Conservation (phyloP, 768 basidiomycete genomes). For the Rhodotorula toruloides region DNA sequence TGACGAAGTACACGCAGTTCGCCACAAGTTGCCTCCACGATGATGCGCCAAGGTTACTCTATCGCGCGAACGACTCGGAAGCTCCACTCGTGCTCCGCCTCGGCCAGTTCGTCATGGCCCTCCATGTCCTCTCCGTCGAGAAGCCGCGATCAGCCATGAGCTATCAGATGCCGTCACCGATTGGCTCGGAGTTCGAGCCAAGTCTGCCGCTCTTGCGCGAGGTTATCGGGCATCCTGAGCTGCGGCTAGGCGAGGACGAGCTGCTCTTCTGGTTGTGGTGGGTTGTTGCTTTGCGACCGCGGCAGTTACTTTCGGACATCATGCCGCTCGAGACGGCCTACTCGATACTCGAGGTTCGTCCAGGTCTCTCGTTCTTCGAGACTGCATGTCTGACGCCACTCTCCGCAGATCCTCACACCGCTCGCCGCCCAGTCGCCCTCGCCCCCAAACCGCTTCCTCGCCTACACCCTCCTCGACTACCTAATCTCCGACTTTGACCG, state of each 20-base stretch:
- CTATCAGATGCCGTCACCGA: too few relatives aligned
- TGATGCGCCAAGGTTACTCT: neutral
- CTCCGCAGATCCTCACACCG: constrained; percentile 1
- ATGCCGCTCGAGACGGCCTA: too few relatives aligned
- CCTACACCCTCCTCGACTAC: constrained; percentile 3
- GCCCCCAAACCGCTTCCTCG: constrained; percentile 4
- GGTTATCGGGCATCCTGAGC: neutral
- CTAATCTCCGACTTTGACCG: neutral
- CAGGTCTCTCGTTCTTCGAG: too few relatives aligned
- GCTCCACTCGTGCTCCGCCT: neutral
- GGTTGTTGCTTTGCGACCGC: neutral
- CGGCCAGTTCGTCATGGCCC: neutral
- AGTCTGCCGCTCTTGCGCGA: neutral
- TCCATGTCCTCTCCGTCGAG: neutral
- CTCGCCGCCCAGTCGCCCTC: constrained; percentile 3
- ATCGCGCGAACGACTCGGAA: neutral
- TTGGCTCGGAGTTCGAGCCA: too few relatives aligned
- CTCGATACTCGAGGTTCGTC: constrained; percentile 13
- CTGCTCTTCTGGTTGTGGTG: neutral
- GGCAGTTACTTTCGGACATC: neutral
- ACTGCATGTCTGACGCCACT: neutral
- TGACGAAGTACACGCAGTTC: neutral
- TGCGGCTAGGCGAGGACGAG: constrained; percentile 1
- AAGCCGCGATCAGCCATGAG: neutral
- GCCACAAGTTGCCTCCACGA: neutral